Base-by-base conservation (phyloP, 768 basidiomycete genomes). In the Fomitopsis pulvina region DNA sequence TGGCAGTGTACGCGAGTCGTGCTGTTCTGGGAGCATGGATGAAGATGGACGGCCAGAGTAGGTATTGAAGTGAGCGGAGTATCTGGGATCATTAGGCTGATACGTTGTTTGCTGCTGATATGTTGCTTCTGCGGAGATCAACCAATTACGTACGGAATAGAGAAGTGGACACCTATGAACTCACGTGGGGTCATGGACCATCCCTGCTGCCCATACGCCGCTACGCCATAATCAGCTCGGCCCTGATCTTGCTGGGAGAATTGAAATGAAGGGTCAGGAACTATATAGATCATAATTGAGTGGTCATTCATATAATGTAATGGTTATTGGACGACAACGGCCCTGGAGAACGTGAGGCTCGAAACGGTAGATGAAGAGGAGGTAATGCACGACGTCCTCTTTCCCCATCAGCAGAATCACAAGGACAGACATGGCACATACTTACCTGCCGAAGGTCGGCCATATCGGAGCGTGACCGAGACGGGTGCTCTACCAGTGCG, bases 311-410 rank as follows among this genome's bases (percentile, higher is more conserved):
- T 57, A 58, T 53, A 59, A 29, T 54, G 45, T 52, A 53, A 58
- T 52, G 53, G 41, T 52, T 37, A 45, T 53, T 54, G 52, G 50
- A 59, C 71, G 69, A 69, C 69, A 76, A 86, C 85, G 78, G 81
- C 87, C 85, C 85, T 87, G 85, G 79, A 84, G 83, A 85, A 81
- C 76, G 84, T 84, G 81, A 87, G 82, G 80, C 81, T 85, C 84
- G 84, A 83, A 85, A 84, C 63, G 80, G 79, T 71, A 82, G 76
- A 80, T 80, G 78, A 78, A 87, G 74, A 81, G 85, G 81, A 83
- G 85, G 86, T 69, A 87, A 80, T 75, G 85, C 78, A 76, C 83
- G 79, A 80, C 85, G 83, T 85, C 85, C 85, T n/a, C n/a, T n/a
- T n/a, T n/a, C n/a, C n/a, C n/a, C n/a, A n/a, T n/a, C n/a, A n/a